Conservation (phyloP, 108 stramenopile genomes). For the Cyclotella choctawhatcheeana region DNA sequence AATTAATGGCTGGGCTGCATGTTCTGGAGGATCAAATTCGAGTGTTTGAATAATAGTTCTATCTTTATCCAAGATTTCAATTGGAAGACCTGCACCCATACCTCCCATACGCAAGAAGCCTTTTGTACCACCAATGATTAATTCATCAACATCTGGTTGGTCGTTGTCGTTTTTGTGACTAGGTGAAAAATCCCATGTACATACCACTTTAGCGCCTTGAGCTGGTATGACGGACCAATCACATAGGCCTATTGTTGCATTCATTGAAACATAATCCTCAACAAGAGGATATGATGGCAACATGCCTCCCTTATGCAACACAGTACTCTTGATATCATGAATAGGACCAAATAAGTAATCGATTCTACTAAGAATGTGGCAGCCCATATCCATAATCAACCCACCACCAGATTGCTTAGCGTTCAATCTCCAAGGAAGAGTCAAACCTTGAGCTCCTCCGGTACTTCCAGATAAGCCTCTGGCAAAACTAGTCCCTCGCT, state of each 20-base stretch:
- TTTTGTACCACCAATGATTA: constrained; percentile 54
- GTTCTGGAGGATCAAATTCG: constrained; percentile 58
- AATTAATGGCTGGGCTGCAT: constrained; percentile 64
- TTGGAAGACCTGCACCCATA: constrained; percentile 59
- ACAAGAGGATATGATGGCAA: constrained; percentile 26
- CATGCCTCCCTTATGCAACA: constrained; percentile 16
- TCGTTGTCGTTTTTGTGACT: constrained; percentile 15
- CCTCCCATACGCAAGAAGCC: constrained; percentile 60
- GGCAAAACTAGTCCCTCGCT: constrained; percentile 25
- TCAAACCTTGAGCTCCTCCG: background rate
- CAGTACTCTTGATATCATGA: constrained; percentile 42
- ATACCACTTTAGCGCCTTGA: constrained; percentile 53
- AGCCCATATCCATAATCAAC: constrained; percentile 72
- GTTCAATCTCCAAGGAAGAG: constrained; percentile 56
- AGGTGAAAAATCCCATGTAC: constrained; percentile 62
- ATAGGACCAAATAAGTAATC: constrained; percentile 71
- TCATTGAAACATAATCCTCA: constrained; percentile 58
- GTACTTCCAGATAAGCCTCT: constrained; percentile 39
- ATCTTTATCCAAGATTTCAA: constrained; percentile 49
- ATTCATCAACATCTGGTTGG: constrained; percentile 47
- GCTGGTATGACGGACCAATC: constrained; percentile 28
- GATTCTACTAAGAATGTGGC: constrained; percentile 66
- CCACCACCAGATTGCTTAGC: constrained; percentile 62
- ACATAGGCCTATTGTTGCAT: constrained; percentile 46
- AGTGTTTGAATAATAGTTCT: constrained; percentile 33